Evolutionary conservation across 331 rosid species (phyloP).

Genomic region (Arachis monticola): DNA sequence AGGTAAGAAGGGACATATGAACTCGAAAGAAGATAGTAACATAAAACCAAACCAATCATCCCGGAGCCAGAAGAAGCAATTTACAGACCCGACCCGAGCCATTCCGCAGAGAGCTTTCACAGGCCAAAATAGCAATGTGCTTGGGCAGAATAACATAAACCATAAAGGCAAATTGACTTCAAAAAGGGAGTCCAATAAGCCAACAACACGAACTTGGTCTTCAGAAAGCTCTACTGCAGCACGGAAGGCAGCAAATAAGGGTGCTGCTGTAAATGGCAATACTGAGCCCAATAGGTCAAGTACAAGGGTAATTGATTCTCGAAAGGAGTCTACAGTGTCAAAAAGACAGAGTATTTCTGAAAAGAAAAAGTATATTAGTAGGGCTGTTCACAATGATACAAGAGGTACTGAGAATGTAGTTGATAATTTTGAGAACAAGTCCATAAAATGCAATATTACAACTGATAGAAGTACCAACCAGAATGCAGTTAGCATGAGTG

Average conservation of each 20-base stretch:
- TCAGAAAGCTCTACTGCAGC: conserved; percentile 42
- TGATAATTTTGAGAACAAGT: conserved; percentile 47
- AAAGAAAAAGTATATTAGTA: conserved; percentile 47
- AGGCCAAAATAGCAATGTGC: conserved; percentile 44
- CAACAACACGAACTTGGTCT: conserved; percentile 46
- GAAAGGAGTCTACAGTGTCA: conserved; percentile 46
- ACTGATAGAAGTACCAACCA: conserved; percentile 50
- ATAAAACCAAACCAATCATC: conserved; percentile 49
- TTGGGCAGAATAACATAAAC: conserved; percentile 50
- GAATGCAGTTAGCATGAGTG: conserved; percentile 55
- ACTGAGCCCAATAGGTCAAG: conserved; percentile 46
- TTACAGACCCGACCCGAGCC: conserved; percentile 38
- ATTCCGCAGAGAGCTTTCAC: conserved; percentile 53
- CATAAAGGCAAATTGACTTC: conserved; percentile 49
- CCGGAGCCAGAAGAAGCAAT: conserved; percentile 44
- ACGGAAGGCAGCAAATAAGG: conserved; percentile 48
- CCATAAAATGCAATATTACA: conserved; percentile 60
- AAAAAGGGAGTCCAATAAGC: conserved; percentile 49
- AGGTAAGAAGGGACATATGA: conserved; percentile 43
- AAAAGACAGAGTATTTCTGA: conserved; percentile 38
- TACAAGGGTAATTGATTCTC: conserved; percentile 38
- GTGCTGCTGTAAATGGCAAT: conserved; percentile 41
- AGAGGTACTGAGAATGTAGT: conserved; percentile 38
- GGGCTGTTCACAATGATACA: conserved; percentile 42
- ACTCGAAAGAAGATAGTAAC: conserved; percentile 50